Percentiles rank a stretch among this genome's conserved stretches.
Evolutionary conservation across 805 yeast genomes (phyloP).

Genomic region (Candida germanica): DNA sequence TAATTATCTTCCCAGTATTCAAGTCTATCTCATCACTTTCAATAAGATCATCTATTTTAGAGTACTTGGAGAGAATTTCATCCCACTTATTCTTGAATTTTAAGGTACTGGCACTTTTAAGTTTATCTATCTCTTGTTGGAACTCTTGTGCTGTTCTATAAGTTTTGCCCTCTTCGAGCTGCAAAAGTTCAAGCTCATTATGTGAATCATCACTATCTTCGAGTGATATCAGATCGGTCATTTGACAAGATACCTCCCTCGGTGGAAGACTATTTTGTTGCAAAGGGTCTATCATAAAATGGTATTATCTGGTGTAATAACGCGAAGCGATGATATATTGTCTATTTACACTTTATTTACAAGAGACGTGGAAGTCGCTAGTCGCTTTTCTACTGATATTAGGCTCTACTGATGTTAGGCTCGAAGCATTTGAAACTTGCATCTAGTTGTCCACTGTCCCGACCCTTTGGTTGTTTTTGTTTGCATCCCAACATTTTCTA

Average conservation of each 20-base stretch:
- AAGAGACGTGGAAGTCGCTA: too few relatives aligned
- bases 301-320: too few relatives aligned
- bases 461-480: conserved; percentile 54
- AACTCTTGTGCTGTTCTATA: conserved; percentile 15
- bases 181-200: not conserved
- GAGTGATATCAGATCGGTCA: conserved; percentile 11
- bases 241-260: too few relatives aligned
- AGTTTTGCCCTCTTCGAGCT: not conserved
- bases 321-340: too few relatives aligned
- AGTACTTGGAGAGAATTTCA: conserved; percentile 50
- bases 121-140: conserved; percentile 21
- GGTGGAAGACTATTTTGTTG: too few relatives aligned
- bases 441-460: conserved; percentile 30
- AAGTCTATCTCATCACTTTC: conserved; percentile 69
- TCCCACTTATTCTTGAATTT: conserved; percentile 43
- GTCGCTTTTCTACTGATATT: too few relatives aligned
- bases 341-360: too few relatives aligned
- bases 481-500: conserved; percentile 58
- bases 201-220: conserved; percentile 6
- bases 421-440: too few relatives aligned
- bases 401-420: too few relatives aligned
- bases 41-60: conserved; percentile 42
- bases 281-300: too few relatives aligned
- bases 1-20: conserved; percentile 57
- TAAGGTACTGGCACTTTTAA: conserved; percentile 27